phyloP scores from a whole-genome alignment of 768 basidiomycete species.

The Glaciozyma martinii region DNA sequence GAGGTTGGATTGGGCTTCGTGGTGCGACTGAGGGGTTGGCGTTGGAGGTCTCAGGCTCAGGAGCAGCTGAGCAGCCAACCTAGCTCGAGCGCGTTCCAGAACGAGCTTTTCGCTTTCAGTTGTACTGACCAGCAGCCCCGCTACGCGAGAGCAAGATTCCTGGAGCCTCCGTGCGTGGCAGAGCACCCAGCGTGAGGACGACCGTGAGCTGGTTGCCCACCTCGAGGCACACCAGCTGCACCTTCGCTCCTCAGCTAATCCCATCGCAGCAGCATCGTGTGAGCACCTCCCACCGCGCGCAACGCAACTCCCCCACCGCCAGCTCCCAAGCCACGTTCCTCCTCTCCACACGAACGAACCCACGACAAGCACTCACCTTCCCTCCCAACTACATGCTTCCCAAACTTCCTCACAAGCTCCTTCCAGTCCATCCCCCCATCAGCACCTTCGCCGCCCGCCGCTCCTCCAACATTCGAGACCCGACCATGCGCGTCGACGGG shows the following conservation, averaged over 20 bases:
- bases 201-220: not conserved
- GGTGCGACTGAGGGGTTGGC: too few species aligned
- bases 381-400: conserved; percentile 15
- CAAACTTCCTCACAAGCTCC: conserved; percentile 24
- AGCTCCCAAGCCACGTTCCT: too few species aligned
- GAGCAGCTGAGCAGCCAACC: too few species aligned
- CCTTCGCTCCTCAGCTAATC: not conserved
- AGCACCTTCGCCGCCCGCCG: not conserved
- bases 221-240: too few species aligned
- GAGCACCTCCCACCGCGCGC: not conserved
- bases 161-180: not conserved
- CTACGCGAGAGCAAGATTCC: too few species aligned
- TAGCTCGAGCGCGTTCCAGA: too few species aligned
- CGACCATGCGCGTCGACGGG: not conserved
- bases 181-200: not conserved
- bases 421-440: conserved; percentile 16
- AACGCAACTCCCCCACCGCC: not conserved
- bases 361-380: conserved; percentile 1
- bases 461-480: not conserved
- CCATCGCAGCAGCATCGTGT: not conserved
- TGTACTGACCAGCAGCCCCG: too few species aligned
- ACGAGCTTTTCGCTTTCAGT: too few species aligned
- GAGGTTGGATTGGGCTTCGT: too few species aligned
- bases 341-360: too few species aligned
- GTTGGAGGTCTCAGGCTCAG: too few species aligned